A percentile compares a stretch with the other conserved stretches of the same genome.
These are phyloP conservation scores for Wallacemonas collosoma DNA, from an alignment of 208 protist species.

Conservation along the genomic window DNA sequence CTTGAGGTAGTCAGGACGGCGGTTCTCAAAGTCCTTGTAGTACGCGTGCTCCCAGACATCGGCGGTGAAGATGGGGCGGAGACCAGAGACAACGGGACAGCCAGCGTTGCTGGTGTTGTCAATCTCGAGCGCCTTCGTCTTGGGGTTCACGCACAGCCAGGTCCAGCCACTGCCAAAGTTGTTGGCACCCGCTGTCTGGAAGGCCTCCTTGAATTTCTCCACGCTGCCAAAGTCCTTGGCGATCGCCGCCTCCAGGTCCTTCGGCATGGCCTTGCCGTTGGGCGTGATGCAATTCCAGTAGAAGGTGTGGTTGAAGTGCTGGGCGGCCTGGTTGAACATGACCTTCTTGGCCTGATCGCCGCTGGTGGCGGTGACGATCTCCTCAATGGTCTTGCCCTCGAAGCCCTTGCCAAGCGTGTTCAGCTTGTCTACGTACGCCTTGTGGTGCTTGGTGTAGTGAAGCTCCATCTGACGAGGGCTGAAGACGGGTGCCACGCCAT, in stretches of 20 bases:
- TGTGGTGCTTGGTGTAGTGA: constrained; percentile 94
- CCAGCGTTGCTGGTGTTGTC: constrained; percentile 91
- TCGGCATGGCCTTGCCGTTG: constrained; percentile 65
- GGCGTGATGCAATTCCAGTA: constrained; percentile 88
- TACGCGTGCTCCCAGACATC: constrained; percentile 97
- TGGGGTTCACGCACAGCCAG: constrained; percentile 92
- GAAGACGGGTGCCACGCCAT: constrained; percentile 74
- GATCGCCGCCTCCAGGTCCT: constrained; percentile 71
- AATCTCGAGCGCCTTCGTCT: constrained; percentile 75
- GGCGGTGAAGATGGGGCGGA: constrained; percentile 84
- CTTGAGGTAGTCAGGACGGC: constrained; percentile 89
- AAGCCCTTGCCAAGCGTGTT: constrained; percentile 73
- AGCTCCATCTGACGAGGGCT: constrained; percentile 85
- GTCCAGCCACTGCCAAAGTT: constrained; percentile 96
- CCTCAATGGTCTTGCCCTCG: constrained; percentile 87
- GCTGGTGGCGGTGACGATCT: constrained; percentile 59
- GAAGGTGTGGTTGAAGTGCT: constrained; percentile 95
- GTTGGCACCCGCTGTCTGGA: constrained; percentile 66
- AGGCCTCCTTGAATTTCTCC: constrained; percentile 89
- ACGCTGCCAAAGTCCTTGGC: constrained; percentile 78
- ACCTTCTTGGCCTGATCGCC: constrained; percentile 66
- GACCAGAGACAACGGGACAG: constrained; percentile 69
- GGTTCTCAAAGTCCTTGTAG: constrained; percentile 94
- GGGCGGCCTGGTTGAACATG: constrained; percentile 90
- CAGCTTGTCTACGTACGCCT: constrained; percentile 92